Evolutionary conservation across 495 filamentous ascomycete species (phyloP).

Genomic region (Apodospora peruviana): DNA sequence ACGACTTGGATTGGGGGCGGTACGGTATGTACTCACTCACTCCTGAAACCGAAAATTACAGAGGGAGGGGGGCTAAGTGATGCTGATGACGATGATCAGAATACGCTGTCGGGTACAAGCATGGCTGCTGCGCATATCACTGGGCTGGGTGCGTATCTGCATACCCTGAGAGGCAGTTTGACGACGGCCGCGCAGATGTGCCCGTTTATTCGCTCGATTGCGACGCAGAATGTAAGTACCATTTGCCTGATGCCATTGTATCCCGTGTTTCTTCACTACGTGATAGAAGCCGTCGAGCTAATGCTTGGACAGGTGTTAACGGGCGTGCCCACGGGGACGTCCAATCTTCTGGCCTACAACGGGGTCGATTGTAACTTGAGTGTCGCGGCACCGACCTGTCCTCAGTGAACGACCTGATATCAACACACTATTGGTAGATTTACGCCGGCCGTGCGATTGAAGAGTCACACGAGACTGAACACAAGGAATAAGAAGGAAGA

Average conservation of each 20-base stretch:
- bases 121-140: slow-evolving; percentile 60
- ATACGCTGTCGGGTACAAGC: slow-evolving; percentile 62
- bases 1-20: slow-evolving; percentile 50
- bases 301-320: slow-evolving; percentile 27
- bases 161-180: slow-evolving; percentile 38
- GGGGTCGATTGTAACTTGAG: no score
- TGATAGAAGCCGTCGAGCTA: no score
- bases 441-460: no score
- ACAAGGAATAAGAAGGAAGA: no score
- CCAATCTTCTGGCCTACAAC: slow-evolving; percentile 47
- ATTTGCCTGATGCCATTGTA: no score
- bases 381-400: no score
- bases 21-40: slow-evolving; percentile 25
- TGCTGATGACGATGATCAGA: no score
- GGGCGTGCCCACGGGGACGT: slow-evolving; percentile 33
- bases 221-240: slow-evolving; percentile 26
- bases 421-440: no score
- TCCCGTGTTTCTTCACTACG: no score
- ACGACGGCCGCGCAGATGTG: slow-evolving; percentile 39
- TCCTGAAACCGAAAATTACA: not conserved
- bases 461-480: no score
- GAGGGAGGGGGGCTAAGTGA: no score
- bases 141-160: slow-evolving; percentile 55
- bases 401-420: no score
- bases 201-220: slow-evolving; percentile 31